These are phyloP conservation scores for Penicillium digitatum DNA, from an alignment of 2,329 filamentous ascomycete genomes.

Conservation along the genomic window DNA sequence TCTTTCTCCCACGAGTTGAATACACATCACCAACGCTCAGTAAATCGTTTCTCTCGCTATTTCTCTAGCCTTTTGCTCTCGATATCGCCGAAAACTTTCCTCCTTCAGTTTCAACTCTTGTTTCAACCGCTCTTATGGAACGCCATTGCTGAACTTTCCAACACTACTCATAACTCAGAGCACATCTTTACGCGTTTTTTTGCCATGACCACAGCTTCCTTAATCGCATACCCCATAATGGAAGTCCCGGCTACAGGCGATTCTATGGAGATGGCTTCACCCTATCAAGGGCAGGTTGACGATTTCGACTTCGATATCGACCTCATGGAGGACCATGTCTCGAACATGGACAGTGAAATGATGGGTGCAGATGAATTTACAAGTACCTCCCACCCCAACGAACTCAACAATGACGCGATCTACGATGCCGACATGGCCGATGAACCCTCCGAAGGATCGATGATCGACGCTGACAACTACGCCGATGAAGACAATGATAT, in stretches of 20 bases:
- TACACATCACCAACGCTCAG: background rate
- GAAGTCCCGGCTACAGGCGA: conserved; percentile 41
- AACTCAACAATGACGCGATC: conserved; percentile 28
- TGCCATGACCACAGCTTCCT: conserved; percentile 36
- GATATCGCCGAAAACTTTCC: background rate
- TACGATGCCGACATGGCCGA: conserved; percentile 49
- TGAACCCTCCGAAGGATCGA: conserved; percentile 40
- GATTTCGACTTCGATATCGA: conserved; percentile 60
- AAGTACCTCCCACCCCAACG: conserved; percentile 30
- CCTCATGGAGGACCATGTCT: conserved; percentile 53
- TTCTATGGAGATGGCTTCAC: conserved; percentile 43
- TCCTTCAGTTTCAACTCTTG: background rate
- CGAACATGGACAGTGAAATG: conserved; percentile 53
- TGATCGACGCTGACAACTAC: conserved; percentile 36
- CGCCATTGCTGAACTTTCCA: conserved; percentile 15
- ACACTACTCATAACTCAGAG: conserved; percentile 13
- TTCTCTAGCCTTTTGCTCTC: background rate
- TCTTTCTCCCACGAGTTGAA: conserved; percentile 4
- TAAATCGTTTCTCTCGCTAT: background rate
- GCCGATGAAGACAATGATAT: conserved; percentile 27
- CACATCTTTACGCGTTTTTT: conserved; percentile 15
- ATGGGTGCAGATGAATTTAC: conserved; percentile 40
- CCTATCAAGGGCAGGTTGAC: conserved; percentile 44
- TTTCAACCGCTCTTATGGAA: conserved; percentile 4
- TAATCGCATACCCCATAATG: conserved; percentile 34